Base-by-base conservation (phyloP, 805 yeast genomes). In the Starmerella lactis-condensi region DNA sequence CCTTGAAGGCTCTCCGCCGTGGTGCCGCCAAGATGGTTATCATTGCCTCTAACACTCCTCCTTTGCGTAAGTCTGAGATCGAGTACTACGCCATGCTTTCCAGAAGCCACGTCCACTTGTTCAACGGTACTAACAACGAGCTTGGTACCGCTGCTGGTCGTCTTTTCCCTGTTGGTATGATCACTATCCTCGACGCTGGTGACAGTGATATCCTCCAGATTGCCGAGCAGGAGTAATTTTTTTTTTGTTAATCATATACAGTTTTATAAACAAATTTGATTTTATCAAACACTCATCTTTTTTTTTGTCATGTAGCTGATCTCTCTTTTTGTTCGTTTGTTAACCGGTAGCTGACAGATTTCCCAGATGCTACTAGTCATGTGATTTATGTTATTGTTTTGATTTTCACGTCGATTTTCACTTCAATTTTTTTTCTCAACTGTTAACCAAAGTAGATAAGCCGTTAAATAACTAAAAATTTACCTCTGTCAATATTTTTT, bases 71-170 rank as follows among this genome's bases (percentile, higher is more conserved):
- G 72, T 81, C 96, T 53, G 99, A 89, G 75, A 75, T 89, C 64
- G 98, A 89, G 74, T 89, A 89, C 76, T 89, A 89, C 81, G 95
- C 96, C 59, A 85, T 89, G 98, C 76, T 89, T 64, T 77, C 96
- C 62, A 85, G 83, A 79, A 78, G 94, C 62, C 72, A 71, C 58
- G 75, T 74, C 49, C 83, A 85, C 89, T 91, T 83, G 83, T 89
- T 83, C 92, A 89, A 75, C 67, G 96, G 95, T 72, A 92, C 93
- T 65, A 85, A 85, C 94, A 85, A 85, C 69, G 96, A 85, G 71
- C 79, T 85, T 60, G 96, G 95, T 72, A 89, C 99, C 55, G 93
- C 94, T 54, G 85, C 94, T 69, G 99, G 99, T 83, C 85, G 79
- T 68, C 81, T 89, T 59, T 89, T 89, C 94, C 81, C 95, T 72